Conservation (phyloP, 179 eudicot genomes). For the Nepenthes alata region DNA sequence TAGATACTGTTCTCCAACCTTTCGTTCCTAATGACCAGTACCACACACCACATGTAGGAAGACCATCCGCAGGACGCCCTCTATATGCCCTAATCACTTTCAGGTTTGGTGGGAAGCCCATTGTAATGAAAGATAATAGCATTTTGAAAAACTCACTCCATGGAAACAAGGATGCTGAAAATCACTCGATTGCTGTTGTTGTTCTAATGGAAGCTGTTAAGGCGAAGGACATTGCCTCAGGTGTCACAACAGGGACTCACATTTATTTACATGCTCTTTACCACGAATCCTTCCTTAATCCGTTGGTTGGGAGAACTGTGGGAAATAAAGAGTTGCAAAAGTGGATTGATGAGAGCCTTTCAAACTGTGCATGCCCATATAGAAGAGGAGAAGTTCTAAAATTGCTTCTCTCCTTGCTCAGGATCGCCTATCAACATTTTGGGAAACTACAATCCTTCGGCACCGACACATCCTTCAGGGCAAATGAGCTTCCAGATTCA, state of each 20-base stretch:
- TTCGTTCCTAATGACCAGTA: conserved; percentile 32
- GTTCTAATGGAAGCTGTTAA: conserved; percentile 57
- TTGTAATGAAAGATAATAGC: conserved; percentile 51
- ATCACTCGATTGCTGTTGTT: conserved; percentile 42
- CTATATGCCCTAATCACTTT: conserved; percentile 83
- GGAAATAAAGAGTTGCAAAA: conserved; percentile 61
- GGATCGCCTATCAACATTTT: conserved; percentile 66
- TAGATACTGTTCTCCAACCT: conserved; percentile 30
- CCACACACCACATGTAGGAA: conserved; percentile 33
- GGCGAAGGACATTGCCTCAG: conserved; percentile 26
- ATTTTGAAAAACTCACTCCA: conserved; percentile 25
- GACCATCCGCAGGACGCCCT: conserved; percentile 82
- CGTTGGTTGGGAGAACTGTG: conserved; percentile 67
- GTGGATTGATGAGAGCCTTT: conserved; percentile 82
- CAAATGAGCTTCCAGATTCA: conserved; percentile 65
- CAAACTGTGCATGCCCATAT: conserved; percentile 24
- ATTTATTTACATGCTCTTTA: conserved; percentile 50
- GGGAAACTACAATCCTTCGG: conserved; percentile 81
- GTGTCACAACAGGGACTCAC: conserved; percentile 20
- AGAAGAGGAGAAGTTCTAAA: conserved; percentile 39
- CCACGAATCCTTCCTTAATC: conserved; percentile 65
- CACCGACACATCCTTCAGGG: conserved; percentile 50
- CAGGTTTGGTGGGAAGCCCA: conserved; percentile 93
- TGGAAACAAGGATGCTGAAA: conserved; percentile 56
- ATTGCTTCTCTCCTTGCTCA: conserved; percentile 73